A percentile compares a stretch with the other conserved stretches of the same genome.
These are phyloP conservation scores for Cyclotella kingstonii DNA, from an alignment of 108 stramenopile species.

Conservation along the genomic window DNA sequence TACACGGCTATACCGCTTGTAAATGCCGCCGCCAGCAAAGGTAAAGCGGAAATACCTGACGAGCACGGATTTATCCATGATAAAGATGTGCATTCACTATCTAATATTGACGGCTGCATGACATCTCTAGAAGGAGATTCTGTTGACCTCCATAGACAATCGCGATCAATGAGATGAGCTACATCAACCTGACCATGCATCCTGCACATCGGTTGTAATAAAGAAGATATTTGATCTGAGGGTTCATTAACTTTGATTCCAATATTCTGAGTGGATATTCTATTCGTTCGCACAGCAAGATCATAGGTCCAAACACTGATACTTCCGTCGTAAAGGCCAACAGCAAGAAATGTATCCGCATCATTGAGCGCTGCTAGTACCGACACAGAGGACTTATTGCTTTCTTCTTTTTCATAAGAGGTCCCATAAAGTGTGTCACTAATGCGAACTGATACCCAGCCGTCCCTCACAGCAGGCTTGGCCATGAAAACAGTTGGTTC, in stretches of 20 bases:
- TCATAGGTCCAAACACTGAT: constrained; percentile 74
- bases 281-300: constrained; percentile 54
- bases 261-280: constrained; percentile 6
- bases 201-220: constrained; percentile 48
- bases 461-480: constrained; percentile 68
- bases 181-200: constrained; percentile 45
- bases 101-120: constrained; percentile 1
- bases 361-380: constrained; percentile 33
- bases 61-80: constrained; percentile 53
- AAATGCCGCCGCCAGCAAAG: constrained; percentile 68
- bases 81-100: constrained; percentile 57
- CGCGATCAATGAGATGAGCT: constrained; percentile 22
- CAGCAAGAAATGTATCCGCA: constrained; percentile 49
- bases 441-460: constrained; percentile 70
- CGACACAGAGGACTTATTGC: constrained; percentile 5
- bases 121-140: neutral
- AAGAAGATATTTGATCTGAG: constrained; percentile 14
- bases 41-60: constrained; percentile 38
- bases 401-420: neutral
- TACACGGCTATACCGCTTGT: constrained; percentile 69
- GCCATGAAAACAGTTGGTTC: constrained; percentile 61
- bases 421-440: constrained; percentile 25
- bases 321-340: constrained; percentile 71
- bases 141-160: constrained; percentile 33
- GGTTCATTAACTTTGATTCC: neutral